phyloP scores from a whole-genome alignment of 179 eudicot genomes.

The Drosera spatulata region DNA sequence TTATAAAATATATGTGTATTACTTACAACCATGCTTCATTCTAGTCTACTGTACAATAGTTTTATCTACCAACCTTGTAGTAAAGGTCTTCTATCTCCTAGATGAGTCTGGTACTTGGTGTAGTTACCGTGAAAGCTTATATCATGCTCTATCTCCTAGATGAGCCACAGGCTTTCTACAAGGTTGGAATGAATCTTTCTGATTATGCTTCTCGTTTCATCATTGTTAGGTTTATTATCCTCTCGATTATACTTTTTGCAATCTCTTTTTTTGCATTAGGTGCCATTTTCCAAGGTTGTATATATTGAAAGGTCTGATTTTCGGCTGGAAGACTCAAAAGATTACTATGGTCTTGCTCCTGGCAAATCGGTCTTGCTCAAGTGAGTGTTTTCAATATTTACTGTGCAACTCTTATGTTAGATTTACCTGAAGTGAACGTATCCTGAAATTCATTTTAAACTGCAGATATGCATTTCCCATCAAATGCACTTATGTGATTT shows the following conservation, averaged over 20 bases:
- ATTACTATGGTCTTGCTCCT: slow-evolving; percentile 93
- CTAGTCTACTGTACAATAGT: no score
- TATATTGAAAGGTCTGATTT: slow-evolving; percentile 87
- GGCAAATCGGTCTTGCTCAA: slow-evolving; percentile 82
- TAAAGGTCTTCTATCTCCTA: no score
- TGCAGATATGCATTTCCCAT: slow-evolving; percentile 87
- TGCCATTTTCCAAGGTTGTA: slow-evolving; percentile 72
- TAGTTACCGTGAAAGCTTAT: no score
- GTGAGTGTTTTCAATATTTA: slow-evolving; percentile 15
- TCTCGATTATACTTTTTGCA: no score
- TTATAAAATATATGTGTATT: no score
- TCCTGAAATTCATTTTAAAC: not conserved
- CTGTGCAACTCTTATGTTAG: no score
- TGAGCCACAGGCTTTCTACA: slow-evolving; percentile 67
- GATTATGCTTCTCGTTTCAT: no score
- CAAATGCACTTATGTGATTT: slow-evolving; percentile 67
- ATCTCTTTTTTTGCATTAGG: slow-evolving; percentile 20
- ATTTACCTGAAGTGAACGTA: not conserved
- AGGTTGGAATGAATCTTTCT: slow-evolving; percentile 26
- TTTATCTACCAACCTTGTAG: no score
- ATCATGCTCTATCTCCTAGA: slow-evolving; percentile 6
- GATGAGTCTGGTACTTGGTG: no score
- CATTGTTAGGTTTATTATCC: no score
- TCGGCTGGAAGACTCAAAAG: slow-evolving; percentile 87
- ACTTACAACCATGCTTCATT: no score